These are phyloP conservation scores for Aspergillus thermomutatus DNA, from an alignment of 2,329 filamentous ascomycete species.

Conservation along the genomic window DNA sequence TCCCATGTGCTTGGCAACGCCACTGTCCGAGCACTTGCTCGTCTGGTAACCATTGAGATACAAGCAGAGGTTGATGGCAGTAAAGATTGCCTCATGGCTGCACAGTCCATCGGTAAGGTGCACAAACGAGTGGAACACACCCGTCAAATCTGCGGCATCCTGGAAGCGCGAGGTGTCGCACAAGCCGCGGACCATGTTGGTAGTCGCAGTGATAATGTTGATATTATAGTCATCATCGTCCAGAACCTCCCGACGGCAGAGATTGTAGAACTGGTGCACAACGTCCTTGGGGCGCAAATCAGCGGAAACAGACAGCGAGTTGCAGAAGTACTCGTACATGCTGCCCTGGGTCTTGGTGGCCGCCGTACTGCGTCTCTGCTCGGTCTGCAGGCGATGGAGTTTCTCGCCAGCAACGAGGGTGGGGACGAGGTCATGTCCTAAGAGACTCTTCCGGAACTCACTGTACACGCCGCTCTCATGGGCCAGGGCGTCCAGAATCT, in stretches of 20 bases:
- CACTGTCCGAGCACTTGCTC: constrained; percentile 26
- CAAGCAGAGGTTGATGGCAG: constrained; percentile 36
- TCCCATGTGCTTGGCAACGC: constrained; percentile 28
- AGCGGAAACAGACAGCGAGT: constrained; percentile 26
- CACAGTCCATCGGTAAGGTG: constrained; percentile 33
- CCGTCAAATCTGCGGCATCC: constrained; percentile 32
- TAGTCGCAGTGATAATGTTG: constrained; percentile 28
- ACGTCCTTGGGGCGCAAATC: constrained; percentile 23
- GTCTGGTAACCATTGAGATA: constrained; percentile 34
- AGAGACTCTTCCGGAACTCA: constrained; percentile 33
- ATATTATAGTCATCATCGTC: constrained; percentile 27
- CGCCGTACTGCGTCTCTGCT: constrained; percentile 30
- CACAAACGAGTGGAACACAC: constrained; percentile 33
- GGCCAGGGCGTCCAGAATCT: constrained; percentile 44
- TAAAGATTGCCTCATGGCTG: constrained; percentile 30
- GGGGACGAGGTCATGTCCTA: constrained; percentile 31
- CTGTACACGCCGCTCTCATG: constrained; percentile 44
- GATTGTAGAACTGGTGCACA: constrained; percentile 31
- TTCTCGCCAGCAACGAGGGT: constrained; percentile 30
- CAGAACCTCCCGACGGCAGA: constrained; percentile 31
- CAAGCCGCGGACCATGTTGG: constrained; percentile 25
- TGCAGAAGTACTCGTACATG: constrained; percentile 38
- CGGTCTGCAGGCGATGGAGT: constrained; percentile 26
- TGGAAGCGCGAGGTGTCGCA: constrained; percentile 30
- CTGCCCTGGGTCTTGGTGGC: constrained; percentile 30